These are phyloP conservation scores for Setaria viridis DNA, from an alignment of 202 grass and related monocot genomes.

Conservation along the genomic window DNA sequence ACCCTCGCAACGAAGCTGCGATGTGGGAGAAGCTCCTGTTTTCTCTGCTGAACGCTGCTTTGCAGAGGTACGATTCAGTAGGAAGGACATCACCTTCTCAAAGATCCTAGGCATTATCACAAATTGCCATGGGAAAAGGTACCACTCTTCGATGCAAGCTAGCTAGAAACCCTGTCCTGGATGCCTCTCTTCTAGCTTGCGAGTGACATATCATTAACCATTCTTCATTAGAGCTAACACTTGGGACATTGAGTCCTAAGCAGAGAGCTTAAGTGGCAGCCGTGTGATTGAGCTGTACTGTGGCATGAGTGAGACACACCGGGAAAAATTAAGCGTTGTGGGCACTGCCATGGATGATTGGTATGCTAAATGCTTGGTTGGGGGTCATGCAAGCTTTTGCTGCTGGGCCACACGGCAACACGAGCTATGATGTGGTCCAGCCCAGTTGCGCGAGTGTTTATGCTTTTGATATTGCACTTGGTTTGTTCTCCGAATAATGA, in stretches of 20 bases:
- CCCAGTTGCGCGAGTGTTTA: conserved; percentile 22
- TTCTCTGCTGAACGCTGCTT: background rate
- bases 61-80: conserved; percentile 28
- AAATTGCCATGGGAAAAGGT: background rate
- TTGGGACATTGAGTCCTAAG: background rate
- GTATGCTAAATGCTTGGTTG: background rate
- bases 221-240: background rate
- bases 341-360: background rate
- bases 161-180: background rate
- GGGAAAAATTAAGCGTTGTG: background rate
- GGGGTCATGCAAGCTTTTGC: background rate
- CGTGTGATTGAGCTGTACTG: conserved; percentile 2
- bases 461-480: background rate
- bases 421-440: conserved; percentile 34
- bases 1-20: conserved; percentile 1
- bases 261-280: background rate
- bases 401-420: conserved; percentile 31
- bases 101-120: background rate
- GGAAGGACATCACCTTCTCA: conserved; percentile 24
- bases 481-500: background rate
- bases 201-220: background rate
- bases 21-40: background rate
- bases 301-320: background rate
- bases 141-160: background rate
- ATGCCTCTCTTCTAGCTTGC: background rate